Evolutionary conservation across 2,329 filamentous ascomycete species (phyloP).

Genomic region (Aspergillus texensis): DNA sequence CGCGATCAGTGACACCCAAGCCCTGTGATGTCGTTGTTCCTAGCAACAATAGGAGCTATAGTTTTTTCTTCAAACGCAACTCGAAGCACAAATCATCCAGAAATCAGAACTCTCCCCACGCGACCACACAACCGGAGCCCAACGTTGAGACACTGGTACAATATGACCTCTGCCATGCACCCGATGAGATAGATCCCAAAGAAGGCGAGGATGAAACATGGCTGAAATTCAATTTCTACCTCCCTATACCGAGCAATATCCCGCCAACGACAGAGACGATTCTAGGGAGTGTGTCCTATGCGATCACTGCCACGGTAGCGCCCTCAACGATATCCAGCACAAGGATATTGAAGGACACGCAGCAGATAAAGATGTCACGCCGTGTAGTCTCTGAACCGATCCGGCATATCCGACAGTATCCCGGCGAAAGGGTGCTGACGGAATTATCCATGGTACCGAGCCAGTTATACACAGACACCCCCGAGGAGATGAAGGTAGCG

Average conservation of each 20-base stretch:
- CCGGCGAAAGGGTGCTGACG: background rate
- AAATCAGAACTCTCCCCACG: background rate
- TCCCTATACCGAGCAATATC: background rate
- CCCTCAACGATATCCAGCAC: background rate
- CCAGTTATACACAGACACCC: background rate
- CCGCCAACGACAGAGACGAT: background rate
- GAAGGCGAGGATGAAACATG: background rate
- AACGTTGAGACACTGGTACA: background rate
- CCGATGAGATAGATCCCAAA: background rate
- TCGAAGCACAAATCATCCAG: background rate
- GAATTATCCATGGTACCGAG: background rate
- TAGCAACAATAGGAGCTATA: background rate
- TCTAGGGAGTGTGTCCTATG: background rate
- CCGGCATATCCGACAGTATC: background rate
- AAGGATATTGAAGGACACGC: background rate
- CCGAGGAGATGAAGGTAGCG: background rate
- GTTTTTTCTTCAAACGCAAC: constrained; percentile 1
- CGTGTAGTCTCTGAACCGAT: background rate
- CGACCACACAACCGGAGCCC: background rate
- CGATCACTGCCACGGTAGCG: background rate
- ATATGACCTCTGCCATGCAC: background rate
- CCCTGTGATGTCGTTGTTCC: too few relatives aligned
- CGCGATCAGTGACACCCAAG: background rate
- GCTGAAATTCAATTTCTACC: background rate
- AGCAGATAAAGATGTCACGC: background rate